Evolutionary conservation across 805 yeast species (phyloP), one percentile per base, ranked within the genome.

Genomic region (Candida germanica): DNA sequence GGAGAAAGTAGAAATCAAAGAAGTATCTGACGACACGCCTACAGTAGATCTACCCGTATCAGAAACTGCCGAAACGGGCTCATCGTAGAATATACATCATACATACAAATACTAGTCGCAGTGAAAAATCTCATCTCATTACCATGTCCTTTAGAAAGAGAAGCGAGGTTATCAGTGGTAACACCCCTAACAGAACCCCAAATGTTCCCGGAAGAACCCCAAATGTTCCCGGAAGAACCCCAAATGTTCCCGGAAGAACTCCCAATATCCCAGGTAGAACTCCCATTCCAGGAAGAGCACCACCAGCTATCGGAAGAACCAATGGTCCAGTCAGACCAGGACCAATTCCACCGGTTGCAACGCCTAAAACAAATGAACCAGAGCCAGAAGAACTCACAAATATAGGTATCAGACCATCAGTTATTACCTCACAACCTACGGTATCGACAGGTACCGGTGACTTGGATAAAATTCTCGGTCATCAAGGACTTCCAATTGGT

Each of bases 401-500:
- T 53, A 80, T 80, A 0, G 88, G 84, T 3, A 66, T 84, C 2
- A 71, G 80, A 43, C 95, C 97, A 0, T 88, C 97, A 0, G 63
- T 81, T 2, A 59, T 80, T 16, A 81, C 88, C 4, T 81, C 95
- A 2, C 80, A 77, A 37, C 80, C 84, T 0, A 77, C 88, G 1
- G 71, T 83, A 1, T 86, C 97, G 1, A 82, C 95, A 0, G 97
- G 97, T 1, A 73, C 83, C 16, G 54, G 69, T 6, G 89, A 87
- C 51, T 57, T 91, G 15, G 98, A 91, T 56, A 76, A 71, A 44
- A 59, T 86, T 3, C 54, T 91, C 34, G 76, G 74, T 1, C 98
- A 91, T 57, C 83, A 77, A 38, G 98, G 98, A 1, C 55, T 89
- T 11, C 98, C 98, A 1, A 47, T 86, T 9, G 95, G 96, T 1